Conservation (phyloP, 2,329 filamentous ascomycete genomes). For the Leptoxyphium fumago region DNA sequence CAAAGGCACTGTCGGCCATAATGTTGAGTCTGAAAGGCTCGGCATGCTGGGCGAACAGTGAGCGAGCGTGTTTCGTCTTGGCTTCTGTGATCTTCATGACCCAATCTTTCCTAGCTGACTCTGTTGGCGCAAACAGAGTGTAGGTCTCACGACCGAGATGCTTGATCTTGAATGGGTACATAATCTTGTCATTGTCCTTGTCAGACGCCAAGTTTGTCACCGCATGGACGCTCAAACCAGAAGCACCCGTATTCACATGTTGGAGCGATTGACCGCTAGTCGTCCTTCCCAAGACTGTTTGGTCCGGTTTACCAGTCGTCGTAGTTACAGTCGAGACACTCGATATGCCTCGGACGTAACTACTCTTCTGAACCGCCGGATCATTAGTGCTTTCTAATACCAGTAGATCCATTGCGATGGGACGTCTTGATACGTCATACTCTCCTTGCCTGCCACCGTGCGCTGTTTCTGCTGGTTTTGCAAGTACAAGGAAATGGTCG, state of each 20-base stretch:
- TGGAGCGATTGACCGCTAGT: constrained; percentile 35
- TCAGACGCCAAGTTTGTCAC: constrained; percentile 38
- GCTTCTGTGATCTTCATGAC: constrained; percentile 86
- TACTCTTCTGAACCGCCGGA: constrained; percentile 70
- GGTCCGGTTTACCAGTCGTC: constrained; percentile 23
- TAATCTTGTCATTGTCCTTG: constrained; percentile 60
- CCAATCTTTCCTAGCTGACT: constrained; percentile 70
- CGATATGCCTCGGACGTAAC: constrained; percentile 54
- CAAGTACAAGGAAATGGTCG: constrained; percentile 88
- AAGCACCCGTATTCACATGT: constrained; percentile 54
- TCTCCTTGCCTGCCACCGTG: constrained; percentile 59
- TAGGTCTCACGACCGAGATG: constrained; percentile 90
- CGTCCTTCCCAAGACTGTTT: constrained; percentile 35
- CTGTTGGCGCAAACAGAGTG: constrained; percentile 69
- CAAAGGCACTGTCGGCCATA: constrained; percentile 83
- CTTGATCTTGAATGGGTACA: constrained; percentile 92
- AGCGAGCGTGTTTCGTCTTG: constrained; percentile 83
- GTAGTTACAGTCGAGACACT: constrained; percentile 45
- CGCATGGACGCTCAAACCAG: constrained; percentile 31
- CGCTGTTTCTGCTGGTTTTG: constrained; percentile 52
- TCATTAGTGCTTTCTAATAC: constrained; percentile 88
- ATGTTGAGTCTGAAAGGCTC: constrained; percentile 89
- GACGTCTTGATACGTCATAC: constrained; percentile 89
- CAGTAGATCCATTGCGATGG: constrained; percentile 90
- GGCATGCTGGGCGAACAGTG: constrained; percentile 79